These are phyloP conservation scores for Talaromyces verruculosus DNA, from an alignment of 2,329 filamentous ascomycete species.

Conservation along the genomic window DNA sequence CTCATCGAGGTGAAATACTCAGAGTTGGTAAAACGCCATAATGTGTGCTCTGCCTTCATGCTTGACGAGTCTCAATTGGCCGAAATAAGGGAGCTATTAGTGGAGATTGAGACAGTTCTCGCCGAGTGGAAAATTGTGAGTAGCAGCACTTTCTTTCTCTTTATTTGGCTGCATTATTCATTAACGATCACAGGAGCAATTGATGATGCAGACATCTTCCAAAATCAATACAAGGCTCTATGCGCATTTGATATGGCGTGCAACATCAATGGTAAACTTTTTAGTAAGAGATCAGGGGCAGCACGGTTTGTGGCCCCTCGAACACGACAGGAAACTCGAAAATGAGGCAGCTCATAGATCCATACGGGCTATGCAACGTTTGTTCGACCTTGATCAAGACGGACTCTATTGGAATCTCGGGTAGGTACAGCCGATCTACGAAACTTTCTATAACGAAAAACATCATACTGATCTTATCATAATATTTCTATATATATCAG, in stretches of 20 bases:
- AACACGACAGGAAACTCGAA: neutral
- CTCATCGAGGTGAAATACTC: neutral
- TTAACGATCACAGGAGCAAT: neutral
- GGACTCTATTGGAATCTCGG: neutral
- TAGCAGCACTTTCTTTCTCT: too few species aligned
- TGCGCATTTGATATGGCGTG: neutral
- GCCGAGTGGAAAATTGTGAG: neutral
- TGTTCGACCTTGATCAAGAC: neutral
- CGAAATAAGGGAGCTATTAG: neutral
- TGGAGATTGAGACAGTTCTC: neutral
- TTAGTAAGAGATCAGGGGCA: neutral
- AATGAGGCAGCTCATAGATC: neutral
- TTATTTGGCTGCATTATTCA: neutral
- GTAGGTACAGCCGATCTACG: neutral
- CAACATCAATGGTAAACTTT: neutral
- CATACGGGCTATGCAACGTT: neutral
- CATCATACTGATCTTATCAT: too few species aligned
- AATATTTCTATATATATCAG: too few species aligned
- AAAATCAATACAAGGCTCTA: neutral
- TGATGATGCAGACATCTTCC: neutral
- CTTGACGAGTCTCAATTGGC: too few species aligned
- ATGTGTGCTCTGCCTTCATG: too few species aligned
- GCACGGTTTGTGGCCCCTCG: neutral
- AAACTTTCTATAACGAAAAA: too few species aligned
- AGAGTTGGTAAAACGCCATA: neutral